phyloP scores from a whole-genome alignment of 2,329 filamentous ascomycete genomes.

The Xylariomycetidae sp. region DNA sequence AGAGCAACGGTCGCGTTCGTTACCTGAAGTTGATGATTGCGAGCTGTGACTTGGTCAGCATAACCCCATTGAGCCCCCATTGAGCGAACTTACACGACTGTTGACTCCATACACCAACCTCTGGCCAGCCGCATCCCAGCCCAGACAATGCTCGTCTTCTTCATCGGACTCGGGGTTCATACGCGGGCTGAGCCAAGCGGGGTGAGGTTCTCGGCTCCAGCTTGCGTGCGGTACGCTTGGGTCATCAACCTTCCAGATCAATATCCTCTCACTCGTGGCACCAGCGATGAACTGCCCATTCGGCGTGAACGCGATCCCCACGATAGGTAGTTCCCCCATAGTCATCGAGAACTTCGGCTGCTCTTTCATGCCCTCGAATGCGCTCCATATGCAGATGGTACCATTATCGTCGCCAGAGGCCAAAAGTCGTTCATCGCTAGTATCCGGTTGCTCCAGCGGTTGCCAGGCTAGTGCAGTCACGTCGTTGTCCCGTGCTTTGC shows the following conservation, averaged over 20 bases:
- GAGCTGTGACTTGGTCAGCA: conserved; percentile 30
- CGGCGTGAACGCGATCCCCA: conserved; percentile 56
- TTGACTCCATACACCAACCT: conserved; percentile 59
- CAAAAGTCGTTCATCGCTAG: conserved; percentile 48
- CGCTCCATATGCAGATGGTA: conserved; percentile 58
- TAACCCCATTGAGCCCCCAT: not conserved
- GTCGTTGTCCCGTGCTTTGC: conserved; percentile 52
- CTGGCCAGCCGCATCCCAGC: conserved; percentile 56
- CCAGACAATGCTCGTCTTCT: conserved; percentile 55
- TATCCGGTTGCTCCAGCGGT: conserved; percentile 36
- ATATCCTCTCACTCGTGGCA: conserved; percentile 50
- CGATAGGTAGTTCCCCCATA: conserved; percentile 52
- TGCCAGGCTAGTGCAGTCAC: conserved; percentile 58
- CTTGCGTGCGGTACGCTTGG: conserved; percentile 51
- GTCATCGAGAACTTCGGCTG: conserved; percentile 55
- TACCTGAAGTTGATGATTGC: conserved; percentile 46
- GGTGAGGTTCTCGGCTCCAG: conserved; percentile 50
- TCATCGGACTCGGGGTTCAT: conserved; percentile 47
- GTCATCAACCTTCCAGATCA: conserved; percentile 61
- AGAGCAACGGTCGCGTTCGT: conserved; percentile 20
- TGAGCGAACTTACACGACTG: conserved; percentile 46
- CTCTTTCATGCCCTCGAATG: conserved; percentile 47
- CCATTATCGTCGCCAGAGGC: conserved; percentile 59
- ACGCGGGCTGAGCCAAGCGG: conserved; percentile 54
- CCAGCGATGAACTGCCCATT: conserved; percentile 59